Percentiles rank a stretch among this genome's conserved stretches.
These are phyloP conservation scores for Hanseniaspora valbyensis DNA, from an alignment of 805 yeast species.

Conservation along the genomic window DNA sequence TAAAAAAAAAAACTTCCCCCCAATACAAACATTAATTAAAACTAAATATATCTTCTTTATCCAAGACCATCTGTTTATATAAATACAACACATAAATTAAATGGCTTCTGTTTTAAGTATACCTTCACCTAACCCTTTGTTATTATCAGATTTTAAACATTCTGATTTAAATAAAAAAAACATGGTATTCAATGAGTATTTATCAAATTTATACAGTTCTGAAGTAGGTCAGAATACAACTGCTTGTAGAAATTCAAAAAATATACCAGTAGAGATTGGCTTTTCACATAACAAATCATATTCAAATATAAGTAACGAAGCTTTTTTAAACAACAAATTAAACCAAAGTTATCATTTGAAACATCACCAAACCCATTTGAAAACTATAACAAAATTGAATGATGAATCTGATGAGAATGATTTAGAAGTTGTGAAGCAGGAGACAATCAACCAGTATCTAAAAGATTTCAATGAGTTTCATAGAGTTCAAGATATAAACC, in stretches of 20 bases:
- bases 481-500: conserved; percentile 18
- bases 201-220: neutral
- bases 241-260: neutral
- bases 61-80: neutral
- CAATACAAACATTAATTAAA: neutral
- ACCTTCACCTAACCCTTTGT: neutral
- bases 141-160: neutral
- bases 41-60: neutral
- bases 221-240: neutral
- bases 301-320: neutral
- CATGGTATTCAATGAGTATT: neutral
- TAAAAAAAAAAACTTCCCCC: too few species aligned
- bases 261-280: neutral
- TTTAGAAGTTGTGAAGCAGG: neutral
- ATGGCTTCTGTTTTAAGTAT: neutral
- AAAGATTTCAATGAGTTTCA: conserved; percentile 18
- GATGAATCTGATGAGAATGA: neutral
- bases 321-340: neutral
- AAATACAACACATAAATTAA: neutral
- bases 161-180: neutral
- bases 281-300: neutral
- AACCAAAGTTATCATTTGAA: conserved; percentile 8
- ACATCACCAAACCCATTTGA: conserved; percentile 9
- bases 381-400: conserved; percentile 14
- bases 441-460: conserved; percentile 7